Base-by-base conservation (phyloP, 2,329 filamentous ascomycete genomes). In the Purpureocillium lavendulum region DNA sequence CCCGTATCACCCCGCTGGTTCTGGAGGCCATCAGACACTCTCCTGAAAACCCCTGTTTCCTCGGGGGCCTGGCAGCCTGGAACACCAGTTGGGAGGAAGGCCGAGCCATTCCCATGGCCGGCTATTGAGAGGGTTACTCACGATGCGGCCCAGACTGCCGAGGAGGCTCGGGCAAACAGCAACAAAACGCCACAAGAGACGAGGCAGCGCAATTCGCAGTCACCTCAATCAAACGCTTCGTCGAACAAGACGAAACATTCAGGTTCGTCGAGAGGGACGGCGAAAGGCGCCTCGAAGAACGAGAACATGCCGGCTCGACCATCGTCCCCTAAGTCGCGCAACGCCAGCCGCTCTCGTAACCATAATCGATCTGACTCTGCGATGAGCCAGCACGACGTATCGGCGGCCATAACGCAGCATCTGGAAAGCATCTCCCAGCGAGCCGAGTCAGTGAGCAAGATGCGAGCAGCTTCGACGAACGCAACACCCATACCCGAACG, bases 251-350 rank as follows among this genome's bases (percentile, higher is more conserved):
- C 40, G 13, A 33, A 33, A 14, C 30, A 31, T 14, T 42, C 40
- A 14, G 38, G 28, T n/a, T 34, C 33, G 17, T 39, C 42, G 15
- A 29, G 34, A 12, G 42, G 29, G 12, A 35, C 36, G 13, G 24
- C 38, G 6, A 35, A 40, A 24, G 35, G 24, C n/a, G 29, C 16
- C 4, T 32, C 21, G 16, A 17, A 37, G 10, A 26, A 18, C n/a
- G 42, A 31, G 12, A 35, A 39, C 12, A 15, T 34, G 4, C 16
- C 46, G 0, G 34, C 35, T 0, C 52, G 58, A 3, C 57, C 59
- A 1, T 40, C 48, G 0, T 62, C 60, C 0, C 55, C 61, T 0
- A 64, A 62, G 33, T 60, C 62, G 2, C 58, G 60, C 5, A 60
- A 63, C 29, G 53, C 58, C 4, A 66, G 62, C 17, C 50, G 54